Evolutionary conservation across 2,329 filamentous ascomycete genomes (phyloP), one percentile per base, ranked within the genome.

Genomic region (Huntiella decipiens): DNA sequence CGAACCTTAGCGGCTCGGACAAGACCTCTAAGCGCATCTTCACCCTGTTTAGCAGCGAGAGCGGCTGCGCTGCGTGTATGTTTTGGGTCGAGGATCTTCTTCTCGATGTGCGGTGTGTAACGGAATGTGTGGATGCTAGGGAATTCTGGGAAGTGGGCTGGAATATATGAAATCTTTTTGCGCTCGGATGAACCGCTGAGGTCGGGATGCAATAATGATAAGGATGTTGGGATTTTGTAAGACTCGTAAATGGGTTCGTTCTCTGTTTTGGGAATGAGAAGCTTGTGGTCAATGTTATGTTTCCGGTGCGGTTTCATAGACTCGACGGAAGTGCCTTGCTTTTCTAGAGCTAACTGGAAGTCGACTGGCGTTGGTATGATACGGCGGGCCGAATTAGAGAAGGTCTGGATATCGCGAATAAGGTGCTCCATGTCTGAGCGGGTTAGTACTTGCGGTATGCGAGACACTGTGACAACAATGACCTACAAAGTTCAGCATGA

Each of bases 71-170:
- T 68, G 17, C 74, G 66, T 38, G 76, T 71, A 56, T 70, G 72
- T 53, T 74, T 67, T 0, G 71, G 66, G 48, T 77, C 70, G 13
- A 59, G 62, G 36, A 70, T 63, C 7, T 32, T 43, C 40, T 47
- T 42, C 37, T 52, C 51, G 13, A 70, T 63, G 32, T 67, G 65
- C 2, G 70, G 68, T 0, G 74, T 79, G 54, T 69, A 72, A 35
- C 66, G 69, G 58, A 77, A 79, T 3, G 74, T 79, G 53, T 79
- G 74, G 39, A 70, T 71, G 56, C 73, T 77, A 0, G 75, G 75
- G 49, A 79, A 79, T 7, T 68, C 64, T 0, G 75, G 75, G 44
- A 79, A 76, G 0, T 66, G 65, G 33, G 61, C 58, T 0, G 75
- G 75, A 8, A 79, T 76, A 57, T 74, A 77, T 17, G 57, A 47